Evolutionary conservation across 73 alveolate species (phyloP).

Genomic region (Diophrys appendiculata): DNA sequence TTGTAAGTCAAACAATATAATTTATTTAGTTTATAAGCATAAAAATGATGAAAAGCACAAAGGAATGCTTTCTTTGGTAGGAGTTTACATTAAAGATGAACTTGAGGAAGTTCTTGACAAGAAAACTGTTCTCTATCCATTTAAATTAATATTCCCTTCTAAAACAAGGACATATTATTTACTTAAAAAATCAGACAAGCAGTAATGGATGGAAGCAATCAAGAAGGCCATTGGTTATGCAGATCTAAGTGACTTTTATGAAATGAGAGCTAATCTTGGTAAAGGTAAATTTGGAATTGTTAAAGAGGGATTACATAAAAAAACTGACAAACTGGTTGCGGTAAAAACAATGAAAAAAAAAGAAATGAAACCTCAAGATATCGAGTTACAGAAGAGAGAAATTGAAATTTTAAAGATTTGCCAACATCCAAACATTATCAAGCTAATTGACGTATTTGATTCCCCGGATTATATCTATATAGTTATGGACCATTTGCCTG

Average conservation of each 20-base stretch:
- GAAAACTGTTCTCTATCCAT: conserved; percentile 63
- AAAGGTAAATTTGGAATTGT: conserved; percentile 90
- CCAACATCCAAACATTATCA: conserved; percentile 86
- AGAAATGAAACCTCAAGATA: conserved; percentile 78
- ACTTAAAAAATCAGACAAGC: conserved; percentile 70
- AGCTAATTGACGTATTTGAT: conserved; percentile 84
- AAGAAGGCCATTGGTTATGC: conserved; percentile 87
- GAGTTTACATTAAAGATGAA: conserved; percentile 72
- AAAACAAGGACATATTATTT: conserved; percentile 78
- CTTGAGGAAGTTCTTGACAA: conserved; percentile 68
- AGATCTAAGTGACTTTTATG: conserved; percentile 80
- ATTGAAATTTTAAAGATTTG: conserved; percentile 89
- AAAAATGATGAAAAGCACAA: conserved; percentile 71
- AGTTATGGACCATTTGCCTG: conserved; percentile 82
- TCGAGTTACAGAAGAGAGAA: conserved; percentile 83
- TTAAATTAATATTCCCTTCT: conserved; percentile 72
- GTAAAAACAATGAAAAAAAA: conserved; percentile 79
- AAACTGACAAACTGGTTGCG: conserved; percentile 84
- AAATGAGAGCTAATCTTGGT: conserved; percentile 75
- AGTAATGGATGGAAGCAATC: conserved; percentile 73
- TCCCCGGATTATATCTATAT: conserved; percentile 71
- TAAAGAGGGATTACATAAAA: conserved; percentile 72
- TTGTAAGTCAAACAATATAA: conserved; percentile 45
- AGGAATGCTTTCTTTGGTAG: conserved; percentile 81
- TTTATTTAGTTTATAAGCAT: conserved; percentile 48